Base-by-base conservation (phyloP, 1,284 basidiomycete species). In the Tilletia walkeri region DNA sequence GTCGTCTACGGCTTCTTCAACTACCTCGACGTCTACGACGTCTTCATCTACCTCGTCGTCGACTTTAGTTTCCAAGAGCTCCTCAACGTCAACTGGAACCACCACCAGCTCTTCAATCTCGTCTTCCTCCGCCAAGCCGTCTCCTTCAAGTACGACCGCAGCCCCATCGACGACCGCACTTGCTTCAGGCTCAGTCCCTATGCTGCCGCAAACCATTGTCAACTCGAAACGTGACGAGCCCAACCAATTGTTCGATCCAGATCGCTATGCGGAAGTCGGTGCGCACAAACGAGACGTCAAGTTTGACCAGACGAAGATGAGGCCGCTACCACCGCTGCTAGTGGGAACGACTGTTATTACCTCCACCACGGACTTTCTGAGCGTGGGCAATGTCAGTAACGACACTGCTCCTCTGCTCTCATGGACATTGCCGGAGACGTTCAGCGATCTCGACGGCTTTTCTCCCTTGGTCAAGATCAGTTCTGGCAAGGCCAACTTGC, bases 391-490 rank as follows among this genome's bases (percentile, higher is more conserved):
- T 30, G 24, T 14, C 41, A 45, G 41, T 14, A 45, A 14, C 41
- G 14, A 7, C 41, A 45, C 54, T 34, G 59, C 34, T 12, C 59
- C 59, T 34, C n/a, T 39, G 16, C 34, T 34, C 10, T 14, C 12
- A 18, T 63, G 34, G 59, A 18, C 59, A 34, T 10, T 38, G 59
- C 34, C 59, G 3, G 7, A 10, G 12, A 39, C 59, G 7, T 63
- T 63, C 36, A 18, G 18, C 12, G 3, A 34, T 14, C 7, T 59
- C 14, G 59, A 38, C n/a, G 34, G 39, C 30, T 39, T 63, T 39
- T 10, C 12, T n/a, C 59, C 59, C 9, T 39, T 63, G 6, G 59
- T 63, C 59, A 36, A 63, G 59, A 39, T 63, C 59, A 39, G 30
- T 16, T 63, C 59, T 20, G 59, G 59, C 2, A 16, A 36, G 14